These are phyloP conservation scores for Xylaria cubensis DNA, from an alignment of 495 filamentous ascomycete species.

Conservation along the genomic window DNA sequence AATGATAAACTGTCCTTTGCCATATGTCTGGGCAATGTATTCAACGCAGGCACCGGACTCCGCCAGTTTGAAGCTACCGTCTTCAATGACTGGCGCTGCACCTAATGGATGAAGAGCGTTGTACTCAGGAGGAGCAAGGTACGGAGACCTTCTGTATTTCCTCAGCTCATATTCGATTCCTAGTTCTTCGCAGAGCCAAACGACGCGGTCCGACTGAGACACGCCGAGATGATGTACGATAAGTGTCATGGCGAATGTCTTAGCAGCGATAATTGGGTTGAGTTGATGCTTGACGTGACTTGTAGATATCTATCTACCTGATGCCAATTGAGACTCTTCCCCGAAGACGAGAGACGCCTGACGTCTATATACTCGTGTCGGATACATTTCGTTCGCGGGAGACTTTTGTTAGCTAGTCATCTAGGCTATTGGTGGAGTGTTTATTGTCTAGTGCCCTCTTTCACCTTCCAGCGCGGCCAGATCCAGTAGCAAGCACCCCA, in stretches of 20 bases:
- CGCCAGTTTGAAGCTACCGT: conserved; percentile 56
- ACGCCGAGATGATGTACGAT: conserved; percentile 65
- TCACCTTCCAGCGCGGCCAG: background rate
- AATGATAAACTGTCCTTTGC: conserved; percentile 51
- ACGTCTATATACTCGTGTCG: background rate
- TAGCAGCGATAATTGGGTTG: background rate
- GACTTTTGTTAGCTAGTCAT: background rate
- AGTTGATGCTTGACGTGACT: background rate
- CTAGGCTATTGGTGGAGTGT: background rate
- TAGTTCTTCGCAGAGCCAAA: conserved; percentile 71
- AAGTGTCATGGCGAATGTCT: conserved; percentile 42
- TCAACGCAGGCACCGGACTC: conserved; percentile 63
- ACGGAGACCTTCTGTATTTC: conserved; percentile 56
- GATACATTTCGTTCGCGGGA: background rate
- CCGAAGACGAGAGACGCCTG: background rate
- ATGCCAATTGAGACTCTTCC: background rate
- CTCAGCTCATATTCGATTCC: conserved; percentile 58
- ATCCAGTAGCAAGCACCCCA: background rate
- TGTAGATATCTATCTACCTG: background rate
- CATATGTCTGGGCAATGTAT: conserved; percentile 62
- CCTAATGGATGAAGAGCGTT: conserved; percentile 59
- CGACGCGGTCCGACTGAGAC: conserved; percentile 66
- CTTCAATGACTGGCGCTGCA: conserved; percentile 63
- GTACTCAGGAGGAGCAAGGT: conserved; percentile 60
- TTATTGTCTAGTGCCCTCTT: background rate